These are phyloP conservation scores for Tilletia horrida DNA, from an alignment of 1,284 basidiomycete species.

Conservation along the genomic window DNA sequence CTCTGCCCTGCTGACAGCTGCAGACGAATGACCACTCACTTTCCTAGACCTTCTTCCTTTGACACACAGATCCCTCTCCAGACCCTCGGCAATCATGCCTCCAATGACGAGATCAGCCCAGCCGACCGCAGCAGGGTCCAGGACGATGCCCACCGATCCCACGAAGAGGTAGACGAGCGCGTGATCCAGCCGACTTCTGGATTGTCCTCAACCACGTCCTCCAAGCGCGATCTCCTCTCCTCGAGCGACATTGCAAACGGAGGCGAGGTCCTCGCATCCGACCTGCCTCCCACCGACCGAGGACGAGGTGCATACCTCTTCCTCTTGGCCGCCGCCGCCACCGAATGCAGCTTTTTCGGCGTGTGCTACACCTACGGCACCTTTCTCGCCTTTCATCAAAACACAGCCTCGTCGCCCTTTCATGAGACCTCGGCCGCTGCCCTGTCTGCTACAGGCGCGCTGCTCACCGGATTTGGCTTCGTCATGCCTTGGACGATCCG, in stretches of 20 bases:
- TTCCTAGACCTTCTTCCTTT: too few relatives aligned
- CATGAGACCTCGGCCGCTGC: neutral
- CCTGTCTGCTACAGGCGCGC: constrained; percentile 3
- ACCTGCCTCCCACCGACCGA: neutral
- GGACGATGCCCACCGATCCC: too few relatives aligned
- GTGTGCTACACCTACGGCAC: neutral
- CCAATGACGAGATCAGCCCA: too few relatives aligned
- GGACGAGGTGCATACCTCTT: constrained; percentile 3
- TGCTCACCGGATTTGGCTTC: neutral
- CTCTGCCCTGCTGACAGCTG: too few relatives aligned
- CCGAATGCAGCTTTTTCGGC: neutral
- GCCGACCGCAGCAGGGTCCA: too few relatives aligned
- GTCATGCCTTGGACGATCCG: neutral
- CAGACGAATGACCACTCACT: too few relatives aligned
- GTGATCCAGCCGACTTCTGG: neutral
- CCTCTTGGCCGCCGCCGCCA: constrained; percentile 1
- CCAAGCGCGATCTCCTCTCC: neutral
- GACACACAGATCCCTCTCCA: too few relatives aligned
- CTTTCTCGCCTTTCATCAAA: constrained; percentile 4
- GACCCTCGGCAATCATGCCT: too few relatives aligned
- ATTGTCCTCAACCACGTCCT: too few relatives aligned
- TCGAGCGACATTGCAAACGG: neutral
- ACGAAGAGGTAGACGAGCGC: too few relatives aligned
- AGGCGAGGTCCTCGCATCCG: constrained; percentile 6
- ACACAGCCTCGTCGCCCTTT: neutral